Base-by-base conservation (phyloP, 306 rosid species). In the Cucurbita moschata region DNA sequence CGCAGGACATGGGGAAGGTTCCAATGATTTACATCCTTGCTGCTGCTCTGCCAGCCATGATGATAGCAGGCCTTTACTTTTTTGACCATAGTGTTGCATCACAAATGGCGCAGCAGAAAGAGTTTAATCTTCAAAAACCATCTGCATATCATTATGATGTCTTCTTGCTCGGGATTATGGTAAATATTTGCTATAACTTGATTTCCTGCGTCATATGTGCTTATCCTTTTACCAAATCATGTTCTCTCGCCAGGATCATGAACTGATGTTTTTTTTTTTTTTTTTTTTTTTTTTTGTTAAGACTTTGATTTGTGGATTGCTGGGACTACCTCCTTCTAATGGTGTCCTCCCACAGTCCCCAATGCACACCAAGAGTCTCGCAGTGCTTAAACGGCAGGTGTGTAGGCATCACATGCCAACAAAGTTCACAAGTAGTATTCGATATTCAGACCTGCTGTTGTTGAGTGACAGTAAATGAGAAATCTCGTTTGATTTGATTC, bases 261-360 rank as follows among this genome's bases (percentile, higher is more conserved):
- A 35, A 39, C 65, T 23, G 57, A 55, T 73, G 13, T 74, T 4
- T 50, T 54, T 72, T 75, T 38, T 10, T 57, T 52, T 49, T 44
- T 64, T 38, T 52, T 49, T 44, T 21, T 21, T 21, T 21, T 21
- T 21, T 21, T 19, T 19, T 19, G 60, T 38, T 81, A 93, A 93
- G 98, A 87, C 96, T 57, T 76, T 90, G 82, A 81, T 90, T 78
- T 94, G 98, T 82, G 97, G 96, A 35, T 77, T 94, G 82, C 76
- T 94, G 74, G 98, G 98, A 49, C 80, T 94, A 59, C 97, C 98
- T n/a, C 97, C 97, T 78, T 87, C 98, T 74, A 94, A 94, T 81
- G 98, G 98, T 61, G 98, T 94, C 72, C 85, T 93, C 21, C 98
- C 97, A 54, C 98, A 93, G 78, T 90, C 98, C 42, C 98, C 97